Base-by-base conservation (phyloP, 2,329 filamentous ascomycete species). In the Seiridium cupressi region DNA sequence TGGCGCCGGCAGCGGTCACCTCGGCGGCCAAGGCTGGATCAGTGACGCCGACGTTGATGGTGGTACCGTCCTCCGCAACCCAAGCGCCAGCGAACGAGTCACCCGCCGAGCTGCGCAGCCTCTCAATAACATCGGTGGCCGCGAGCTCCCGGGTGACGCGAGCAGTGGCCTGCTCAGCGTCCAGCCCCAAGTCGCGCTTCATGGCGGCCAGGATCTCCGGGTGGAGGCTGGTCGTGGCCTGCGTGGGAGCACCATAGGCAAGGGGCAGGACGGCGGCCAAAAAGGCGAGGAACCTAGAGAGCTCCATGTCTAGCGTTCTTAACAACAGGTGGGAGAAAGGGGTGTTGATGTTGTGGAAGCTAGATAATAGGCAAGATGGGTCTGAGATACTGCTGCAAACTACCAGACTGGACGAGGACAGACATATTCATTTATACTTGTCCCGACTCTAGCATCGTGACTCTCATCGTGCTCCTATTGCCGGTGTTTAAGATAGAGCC, bases 111-210 rank as follows among this genome's bases (percentile, higher is more conserved):
- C 44, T 69, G 51, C 65, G 64, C 9, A 76, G 65, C 64, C 72
- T 65, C 60, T 76, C 71, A 56, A 77, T 76, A 67, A 77, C 64
- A n/a, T 71, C 69, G 62, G 66, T 64, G 63, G 74, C 73, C 62
- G 64, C 62, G 63, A 74, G 63, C 64, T 77, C 75, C 11, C 73
- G 70, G 62, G 72, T 70, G 58, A 77, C 74, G 67, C 73, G 74
- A 63, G 70, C 70, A 61, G 69, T 72, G 35, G 74, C 75, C 65
- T 74, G 70, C 63, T 71, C 69, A 55, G 74, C 69, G 57, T 76
- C 69, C 26, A 77, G 71, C 11, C 75, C 75, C 56, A 77, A 65
- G 68, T 77, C 75, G 63, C 75, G 75, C 73, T 77, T 77, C 75
- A 77, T 77, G 66, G 75, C 75, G 62, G 71, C 73, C 55, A 77